Evolutionary conservation across 2,329 filamentous ascomycete species (phyloP), one percentile per base, ranked within the genome.

Genomic region (Ilyonectria destructans): DNA sequence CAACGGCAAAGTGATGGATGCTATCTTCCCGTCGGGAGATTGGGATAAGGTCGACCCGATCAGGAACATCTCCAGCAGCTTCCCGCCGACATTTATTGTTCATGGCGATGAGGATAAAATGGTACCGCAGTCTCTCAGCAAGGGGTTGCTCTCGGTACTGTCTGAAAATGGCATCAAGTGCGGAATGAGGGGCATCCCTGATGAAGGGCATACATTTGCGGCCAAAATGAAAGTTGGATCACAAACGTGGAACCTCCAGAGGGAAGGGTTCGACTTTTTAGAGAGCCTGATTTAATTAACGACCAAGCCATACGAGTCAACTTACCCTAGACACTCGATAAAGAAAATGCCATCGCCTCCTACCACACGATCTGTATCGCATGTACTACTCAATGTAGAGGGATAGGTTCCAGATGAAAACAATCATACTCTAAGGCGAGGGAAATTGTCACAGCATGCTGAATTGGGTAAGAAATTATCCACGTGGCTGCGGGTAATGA

Each of bases 191-290:
- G 80, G 82, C 64, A 78, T 84, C 8, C 80, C 79, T 0, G 81
- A 74, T 5, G 83, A 84, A 65, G 81, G 78, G n/a, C 83, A 84
- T 68, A 84, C 82, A 2, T 85, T 84, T 75, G 81, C 80, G 0
- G 79, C 77, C 3, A 80, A 75, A 65, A 85, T 85, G 82, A 66
- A 78, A 65, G 80, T 82, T 61, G 82, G 81, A 1, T 79, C 77
- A 1, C 60, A 58, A 40, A 79, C 78, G 0, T 80, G 77, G 78
- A 68, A 78, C 48, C 65, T 82, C 40, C 82, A 84, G 72, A 73
- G 79, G 29, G 55, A 60, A 66, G 82, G 82, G 6, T 84, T 84
- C 69, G 81, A 84, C 55, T 84, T 83, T 62, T 65, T 84, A 49
- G 81, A 83, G 68, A 71, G 63, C 10, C 55, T 77, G 19, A 69